Percentiles rank a stretch among this genome's conserved stretches.
phyloP scores from a whole-genome alignment of 305 asterid genomes.

The Fraxinus latifolia region DNA sequence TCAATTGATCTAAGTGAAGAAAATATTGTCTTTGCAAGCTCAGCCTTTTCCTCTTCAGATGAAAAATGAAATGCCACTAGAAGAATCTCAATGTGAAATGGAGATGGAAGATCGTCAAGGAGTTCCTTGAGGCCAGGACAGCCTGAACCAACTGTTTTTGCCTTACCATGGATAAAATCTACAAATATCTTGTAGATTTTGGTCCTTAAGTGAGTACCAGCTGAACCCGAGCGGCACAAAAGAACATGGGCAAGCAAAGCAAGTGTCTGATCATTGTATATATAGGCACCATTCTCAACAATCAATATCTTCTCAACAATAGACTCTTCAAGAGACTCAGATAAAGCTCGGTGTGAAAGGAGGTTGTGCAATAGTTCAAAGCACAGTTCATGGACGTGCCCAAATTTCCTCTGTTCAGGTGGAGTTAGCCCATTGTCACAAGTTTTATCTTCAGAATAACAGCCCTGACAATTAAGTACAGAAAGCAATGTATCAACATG shows the following conservation, averaged over 20 bases:
- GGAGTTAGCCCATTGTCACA: constrained; percentile 38
- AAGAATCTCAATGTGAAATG: constrained; percentile 82
- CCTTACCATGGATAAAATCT: constrained; percentile 56
- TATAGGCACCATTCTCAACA: constrained; percentile 62
- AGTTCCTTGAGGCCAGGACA: constrained; percentile 61
- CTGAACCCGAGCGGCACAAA: constrained; percentile 53
- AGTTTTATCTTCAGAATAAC: constrained; percentile 52
- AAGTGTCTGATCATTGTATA: constrained; percentile 75
- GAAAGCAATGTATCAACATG: constrained; percentile 70
- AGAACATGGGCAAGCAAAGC: constrained; percentile 88
- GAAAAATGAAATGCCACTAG: constrained; percentile 81
- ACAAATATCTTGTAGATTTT: constrained; percentile 55
- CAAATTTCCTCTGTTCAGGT: constrained; percentile 62
- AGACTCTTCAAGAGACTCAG: constrained; percentile 68
- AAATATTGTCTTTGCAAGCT: constrained; percentile 50
- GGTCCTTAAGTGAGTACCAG: constrained; percentile 72
- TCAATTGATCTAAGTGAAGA: constrained; percentile 51
- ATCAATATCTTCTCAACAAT: constrained; percentile 63
- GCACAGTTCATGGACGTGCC: constrained; percentile 56
- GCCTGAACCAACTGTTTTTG: constrained; percentile 44
- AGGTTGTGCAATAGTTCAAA: constrained; percentile 78
- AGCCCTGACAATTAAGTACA: constrained; percentile 53
- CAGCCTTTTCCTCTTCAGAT: constrained; percentile 68
- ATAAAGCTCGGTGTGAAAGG: constrained; percentile 56
- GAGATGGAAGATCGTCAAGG: constrained; percentile 73